Base-by-base conservation (phyloP, 352 stramenopile species). In the Blastocystis sp. region DNA sequence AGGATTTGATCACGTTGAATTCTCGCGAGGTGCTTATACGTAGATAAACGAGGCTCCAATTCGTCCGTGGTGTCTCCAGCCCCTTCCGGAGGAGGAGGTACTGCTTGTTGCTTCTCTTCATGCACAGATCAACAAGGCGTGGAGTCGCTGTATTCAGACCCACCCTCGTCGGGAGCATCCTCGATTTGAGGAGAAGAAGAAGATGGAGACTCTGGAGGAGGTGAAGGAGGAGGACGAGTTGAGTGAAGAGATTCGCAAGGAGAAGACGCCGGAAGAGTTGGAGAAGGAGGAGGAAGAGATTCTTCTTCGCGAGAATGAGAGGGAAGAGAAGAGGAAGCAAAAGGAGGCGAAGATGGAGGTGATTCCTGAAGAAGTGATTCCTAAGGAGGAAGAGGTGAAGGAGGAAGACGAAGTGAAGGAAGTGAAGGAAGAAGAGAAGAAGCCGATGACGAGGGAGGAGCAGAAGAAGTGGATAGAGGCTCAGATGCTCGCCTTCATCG, bases 261-360 rank as follows among this genome's bases (percentile, higher is more conserved):
- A 76, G 48, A 38, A 76, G 52, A 48, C 7, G 14, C 4, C 1
- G 23, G 61, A 70, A 38, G 56, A 69, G n/a, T 52, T 59, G 41
- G 40, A 66, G 10, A 59, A 84, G n/a, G 60, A 70, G 74, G 59
- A 66, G 28, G 74, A 69, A 45, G 53, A 60, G 74, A 53, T 69
- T 10, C 40, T 65, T 2, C 45, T 43, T 62, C 17, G 34, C 7
- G 69, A 79, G 61, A 66, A 40, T 45, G 34, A 3, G 11, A n/a
- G 23, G 64, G 23, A 40, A 40, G 9, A 14, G 23, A 40, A 71
- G n/a, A 3, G 2, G 21, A 17, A 40, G 38, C 2, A 38, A 67
- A 67, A 67, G 62, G 10, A 67, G 1, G 23, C 7, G 1, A 19
- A 41, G 23, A 67, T 19, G 62, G 23, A 34, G 19, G 62, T 17